Base-by-base conservation (phyloP, 441 rosid species). In the Populus tomentosa region DNA sequence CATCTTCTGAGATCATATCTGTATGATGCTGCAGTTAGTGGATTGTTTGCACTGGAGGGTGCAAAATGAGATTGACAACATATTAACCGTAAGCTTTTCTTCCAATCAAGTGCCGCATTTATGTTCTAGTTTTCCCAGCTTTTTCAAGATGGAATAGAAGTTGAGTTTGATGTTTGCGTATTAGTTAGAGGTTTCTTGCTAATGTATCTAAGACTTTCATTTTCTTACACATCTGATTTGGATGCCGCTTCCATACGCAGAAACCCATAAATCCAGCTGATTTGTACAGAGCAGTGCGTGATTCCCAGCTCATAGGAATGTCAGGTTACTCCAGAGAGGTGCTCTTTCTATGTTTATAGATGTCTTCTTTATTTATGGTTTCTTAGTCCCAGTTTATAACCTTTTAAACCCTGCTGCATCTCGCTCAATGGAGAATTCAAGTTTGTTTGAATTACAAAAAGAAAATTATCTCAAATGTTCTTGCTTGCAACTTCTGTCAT, bases 291-390 rank as follows among this genome's bases (percentile, higher is more conserved):
- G 87, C 84, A 32, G 85, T 95, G 33, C 91, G 98, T n/a, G 97
- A 95, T 82, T 90, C 98, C 67, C 95, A 94, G 46, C 94, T 91
- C 67, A 86, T 94, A 78, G 99, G 99, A 80, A 82, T 95, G 93
- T 87, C 99, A 11, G 99, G 99, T 67, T 94, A 89, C 89, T 87
- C 98, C 40, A 90, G 85, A 90, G 98, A 95, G 95, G 99, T 95
- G 70, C 78, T 78, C 42, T 38, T 74, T 83, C 56, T 74, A 76
- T 73, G 10, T 71, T 59, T 21, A 62, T 30, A n/a, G 10, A 28
- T 71, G 67, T 80, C 79, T 78, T 70, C 36, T 76, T 21, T 28
- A 59, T 76, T 21, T 33, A 59, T 20, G 20, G 35, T 64, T 42
- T 79, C 36, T 68, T 81, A 23, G 7, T 80, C 53, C 71, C 64